Evolutionary conservation across 305 asterid genomes (phyloP).

Genomic region (Fraxinus paxiana): DNA sequence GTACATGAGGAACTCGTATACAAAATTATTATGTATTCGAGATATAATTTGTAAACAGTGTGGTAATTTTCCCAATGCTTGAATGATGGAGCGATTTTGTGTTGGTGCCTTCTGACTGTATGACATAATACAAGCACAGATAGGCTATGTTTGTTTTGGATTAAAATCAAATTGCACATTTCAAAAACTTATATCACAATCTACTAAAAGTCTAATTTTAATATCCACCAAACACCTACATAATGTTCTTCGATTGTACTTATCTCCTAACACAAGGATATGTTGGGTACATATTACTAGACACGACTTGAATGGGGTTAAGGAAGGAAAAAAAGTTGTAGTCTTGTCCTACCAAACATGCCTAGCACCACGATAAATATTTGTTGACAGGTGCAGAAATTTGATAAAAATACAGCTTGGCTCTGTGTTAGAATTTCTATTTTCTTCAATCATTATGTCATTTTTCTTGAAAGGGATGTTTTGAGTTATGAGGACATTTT

Average conservation of each 20-base stretch:
- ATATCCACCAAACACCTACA: too few relatives aligned
- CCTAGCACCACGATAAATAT: neutral
- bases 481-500: neutral
- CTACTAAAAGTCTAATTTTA: too few relatives aligned
- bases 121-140: neutral
- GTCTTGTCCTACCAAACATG: neutral
- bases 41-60: neutral
- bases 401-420: neutral
- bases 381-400: neutral
- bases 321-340: neutral
- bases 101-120: neutral
- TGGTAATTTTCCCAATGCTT: neutral
- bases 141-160: too few relatives aligned
- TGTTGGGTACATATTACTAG: neutral
- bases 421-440: neutral
- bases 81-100: neutral
- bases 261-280: neutral
- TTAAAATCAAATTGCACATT: too few relatives aligned
- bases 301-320: neutral
- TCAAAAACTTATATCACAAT: too few relatives aligned
- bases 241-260: neutral
- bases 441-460: neutral
- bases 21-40: neutral
- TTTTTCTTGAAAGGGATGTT: neutral
- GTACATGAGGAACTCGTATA: neutral